A percentile compares a stretch with the other conserved stretches of the same genome.
These are phyloP conservation scores for Mycena vulgaris DNA, from an alignment of 768 basidiomycete genomes.

Conservation along the genomic window DNA sequence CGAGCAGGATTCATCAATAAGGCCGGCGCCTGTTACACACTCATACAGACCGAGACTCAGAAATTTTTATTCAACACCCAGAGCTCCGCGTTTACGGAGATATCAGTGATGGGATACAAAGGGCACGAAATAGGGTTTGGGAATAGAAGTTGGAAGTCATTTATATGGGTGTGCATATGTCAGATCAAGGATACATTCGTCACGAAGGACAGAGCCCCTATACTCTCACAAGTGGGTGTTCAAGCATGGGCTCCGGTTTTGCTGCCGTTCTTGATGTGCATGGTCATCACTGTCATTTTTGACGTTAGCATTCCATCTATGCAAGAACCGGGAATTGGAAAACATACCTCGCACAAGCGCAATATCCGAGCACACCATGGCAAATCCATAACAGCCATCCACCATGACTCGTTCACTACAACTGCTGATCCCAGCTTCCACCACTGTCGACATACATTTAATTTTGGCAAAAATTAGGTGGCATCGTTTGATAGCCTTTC, in stretches of 20 bases:
- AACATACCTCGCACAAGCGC: slow-evolving; percentile 7
- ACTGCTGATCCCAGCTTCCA: not conserved
- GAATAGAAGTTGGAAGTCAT: no score
- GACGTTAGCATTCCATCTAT: not conserved
- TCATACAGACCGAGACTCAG: no score
- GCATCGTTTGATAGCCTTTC: not conserved
- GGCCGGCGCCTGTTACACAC: no score
- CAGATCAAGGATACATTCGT: no score
- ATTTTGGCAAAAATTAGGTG: no score
- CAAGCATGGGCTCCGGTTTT: slow-evolving; percentile 9
- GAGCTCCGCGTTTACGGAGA: no score
- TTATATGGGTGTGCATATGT: no score
- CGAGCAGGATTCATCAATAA: no score
- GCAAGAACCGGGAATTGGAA: not conserved
- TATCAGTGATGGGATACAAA: no score
- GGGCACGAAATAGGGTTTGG: no score
- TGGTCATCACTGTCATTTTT: not conserved
- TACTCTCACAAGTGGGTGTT: not conserved
- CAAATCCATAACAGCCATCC: slow-evolving; percentile 4
- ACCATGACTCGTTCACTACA: not conserved
- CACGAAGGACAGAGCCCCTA: not conserved
- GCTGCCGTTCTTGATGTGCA: slow-evolving; percentile 17
- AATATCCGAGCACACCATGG: not conserved
- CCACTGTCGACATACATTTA: slow-evolving; percentile 4
- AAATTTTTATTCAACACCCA: no score